These are phyloP conservation scores for Spergularia bocconei DNA, from an alignment of 148 eudicot genomes.

Conservation along the genomic window DNA sequence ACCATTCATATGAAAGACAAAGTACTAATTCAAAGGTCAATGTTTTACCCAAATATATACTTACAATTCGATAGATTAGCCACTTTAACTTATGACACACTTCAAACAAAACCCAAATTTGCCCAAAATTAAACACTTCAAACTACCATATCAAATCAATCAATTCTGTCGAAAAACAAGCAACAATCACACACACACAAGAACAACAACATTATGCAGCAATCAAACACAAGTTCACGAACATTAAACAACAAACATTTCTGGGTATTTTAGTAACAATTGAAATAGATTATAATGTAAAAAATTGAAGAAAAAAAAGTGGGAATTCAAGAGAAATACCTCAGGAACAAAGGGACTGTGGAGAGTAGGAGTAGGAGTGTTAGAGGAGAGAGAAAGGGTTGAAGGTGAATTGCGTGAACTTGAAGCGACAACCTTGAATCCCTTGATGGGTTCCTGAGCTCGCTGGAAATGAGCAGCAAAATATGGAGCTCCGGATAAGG, in stretches of 20 bases:
- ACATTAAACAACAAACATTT: not conserved
- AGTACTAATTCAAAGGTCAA: not conserved
- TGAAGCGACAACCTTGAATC: slow-evolving; percentile 13
- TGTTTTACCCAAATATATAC: not conserved
- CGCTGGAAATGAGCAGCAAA: slow-evolving; percentile 12
- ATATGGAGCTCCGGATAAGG: slow-evolving; percentile 29
- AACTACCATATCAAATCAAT: not conserved
- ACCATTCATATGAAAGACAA: not conserved
- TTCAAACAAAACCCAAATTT: not conserved
- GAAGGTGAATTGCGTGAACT: slow-evolving; percentile 18
- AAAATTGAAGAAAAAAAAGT: not conserved
- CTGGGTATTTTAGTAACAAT: not conserved
- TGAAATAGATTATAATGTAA: not conserved
- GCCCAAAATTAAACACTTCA: too few relatives aligned
- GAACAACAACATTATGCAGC: too few relatives aligned
- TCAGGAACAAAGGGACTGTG: slow-evolving; percentile 56
- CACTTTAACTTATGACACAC: not conserved
- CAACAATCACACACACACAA: too few relatives aligned
- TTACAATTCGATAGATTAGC: not conserved
- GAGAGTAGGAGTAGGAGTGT: slow-evolving; percentile 20
- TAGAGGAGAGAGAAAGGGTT: slow-evolving; percentile 23
- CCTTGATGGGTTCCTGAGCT: slow-evolving; percentile 22
- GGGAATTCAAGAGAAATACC: slow-evolving; percentile 34
- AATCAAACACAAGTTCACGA: too few relatives aligned
- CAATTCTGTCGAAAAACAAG: not conserved